Evolutionary conservation across 306 rosid species (phyloP).

Genomic region (Gleditsia sinensis): DNA sequence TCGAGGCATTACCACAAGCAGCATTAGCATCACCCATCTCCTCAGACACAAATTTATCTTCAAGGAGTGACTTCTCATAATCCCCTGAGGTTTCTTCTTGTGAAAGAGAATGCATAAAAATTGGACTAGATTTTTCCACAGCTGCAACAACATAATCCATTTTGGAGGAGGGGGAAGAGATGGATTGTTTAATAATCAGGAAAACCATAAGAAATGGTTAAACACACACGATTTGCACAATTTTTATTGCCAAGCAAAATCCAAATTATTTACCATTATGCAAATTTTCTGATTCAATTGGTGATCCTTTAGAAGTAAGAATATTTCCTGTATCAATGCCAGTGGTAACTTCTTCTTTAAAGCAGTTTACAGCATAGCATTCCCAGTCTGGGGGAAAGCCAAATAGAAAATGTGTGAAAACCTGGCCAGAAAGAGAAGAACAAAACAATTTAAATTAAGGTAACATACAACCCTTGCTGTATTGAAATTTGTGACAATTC

Average conservation of each 20-base stretch:
- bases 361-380: constrained; percentile 39
- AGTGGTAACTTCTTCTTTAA: constrained; percentile 33
- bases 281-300: constrained; percentile 11
- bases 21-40: constrained; percentile 14
- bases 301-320: constrained; percentile 18
- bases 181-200: not conserved
- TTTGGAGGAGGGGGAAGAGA: too few relatives aligned
- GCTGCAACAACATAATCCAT: constrained; percentile 24
- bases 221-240: not conserved
- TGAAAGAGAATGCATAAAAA: constrained; percentile 12
- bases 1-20: not conserved
- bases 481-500: not conserved
- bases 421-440: constrained; percentile 38
- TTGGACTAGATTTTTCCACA: constrained; percentile 8
- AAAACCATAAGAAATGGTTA: not conserved
- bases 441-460: not conserved
- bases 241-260: not conserved
- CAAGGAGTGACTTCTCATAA: not conserved
- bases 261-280: constrained; percentile 23
- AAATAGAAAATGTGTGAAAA: constrained; percentile 50
- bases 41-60: not conserved
- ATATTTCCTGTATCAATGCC: constrained; percentile 24
- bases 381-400: constrained; percentile 85
- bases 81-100: not conserved
- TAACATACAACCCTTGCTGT: not conserved